A percentile compares a stretch with the other conserved stretches of the same genome.
These are phyloP conservation scores for Cyclotella atomus DNA, from an alignment of 108 stramenopile species.

Conservation along the genomic window DNA sequence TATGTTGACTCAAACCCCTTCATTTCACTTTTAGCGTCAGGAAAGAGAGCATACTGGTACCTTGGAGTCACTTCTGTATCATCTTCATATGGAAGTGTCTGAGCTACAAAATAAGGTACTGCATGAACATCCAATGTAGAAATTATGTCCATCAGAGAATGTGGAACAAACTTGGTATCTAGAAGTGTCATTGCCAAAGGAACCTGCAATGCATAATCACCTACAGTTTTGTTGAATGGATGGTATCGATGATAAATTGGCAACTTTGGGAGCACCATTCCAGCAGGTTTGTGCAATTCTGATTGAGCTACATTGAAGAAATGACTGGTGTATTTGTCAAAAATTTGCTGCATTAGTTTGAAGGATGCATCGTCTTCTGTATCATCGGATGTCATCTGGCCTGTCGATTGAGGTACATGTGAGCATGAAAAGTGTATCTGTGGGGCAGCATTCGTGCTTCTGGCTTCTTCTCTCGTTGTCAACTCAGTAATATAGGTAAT, in stretches of 20 bases:
- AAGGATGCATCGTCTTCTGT: too few species aligned
- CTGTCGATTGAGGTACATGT: too few species aligned
- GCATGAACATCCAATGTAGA: slow-evolving; percentile 1
- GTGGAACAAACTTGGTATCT: slow-evolving; percentile 13
- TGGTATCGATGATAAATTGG: slow-evolving; percentile 33
- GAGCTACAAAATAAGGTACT: slow-evolving; percentile 19
- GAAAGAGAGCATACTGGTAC: slow-evolving; percentile 31
- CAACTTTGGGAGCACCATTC: slow-evolving; percentile 25
- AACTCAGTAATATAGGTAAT: too few species aligned
- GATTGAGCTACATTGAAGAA: slow-evolving; percentile 24
- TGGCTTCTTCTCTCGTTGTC: too few species aligned
- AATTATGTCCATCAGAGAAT: slow-evolving; percentile 10
- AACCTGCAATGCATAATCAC: slow-evolving; percentile 22
- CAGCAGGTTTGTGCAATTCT: slow-evolving; percentile 21
- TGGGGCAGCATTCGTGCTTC: too few species aligned
- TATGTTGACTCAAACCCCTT: slow-evolving; percentile 28
- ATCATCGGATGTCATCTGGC: too few species aligned
- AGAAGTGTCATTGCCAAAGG: slow-evolving; percentile 22
- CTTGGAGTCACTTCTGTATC: slow-evolving; percentile 27
- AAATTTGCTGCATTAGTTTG: too few species aligned
- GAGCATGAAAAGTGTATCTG: too few species aligned
- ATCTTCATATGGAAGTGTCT: slow-evolving; percentile 24
- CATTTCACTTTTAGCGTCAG: slow-evolving; percentile 28
- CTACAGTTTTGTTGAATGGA: slow-evolving; percentile 18
- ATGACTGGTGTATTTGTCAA: slow-evolving; percentile 30